Evolutionary conservation across 139 green algal species (phyloP), one percentile per base, ranked within the genome.

Genomic region (Tetradesmus lagerheimii): DNA sequence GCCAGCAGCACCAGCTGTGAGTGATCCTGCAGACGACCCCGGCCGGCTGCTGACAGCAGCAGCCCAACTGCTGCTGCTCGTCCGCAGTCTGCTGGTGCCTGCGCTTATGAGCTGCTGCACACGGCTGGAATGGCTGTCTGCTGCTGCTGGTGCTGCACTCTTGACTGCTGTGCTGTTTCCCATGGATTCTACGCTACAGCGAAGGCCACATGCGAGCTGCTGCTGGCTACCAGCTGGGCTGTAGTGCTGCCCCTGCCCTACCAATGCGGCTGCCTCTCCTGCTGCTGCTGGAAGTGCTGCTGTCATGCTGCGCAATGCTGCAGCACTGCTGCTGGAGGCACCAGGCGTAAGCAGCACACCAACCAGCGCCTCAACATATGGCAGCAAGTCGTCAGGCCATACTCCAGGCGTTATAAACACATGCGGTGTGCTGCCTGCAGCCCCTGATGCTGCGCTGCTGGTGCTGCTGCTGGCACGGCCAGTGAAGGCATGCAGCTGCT

Each of bases 401-500:
- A 64, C 20, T 0, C 83, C 83, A 35, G 83, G 83, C 16, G 27
- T 62, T 27, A 88, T 41, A 2, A 64, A 64, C 11, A 88, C 31
- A 14, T 37, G 77, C 25, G 77, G 77, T 34, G 77, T 23, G 38
- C 20, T 18, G 12, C 74, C 39, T 39, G 85, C n/a, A 83, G 62
- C 84, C 35, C 67, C 85, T 85, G 71, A 37, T 27, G 31, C 80
- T 84, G 34, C 57, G 45, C n/a, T 83, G 67, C 27, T 50, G 41
- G 15, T 47, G 25, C 29, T 62, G 83, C 50, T 79, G 35, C 31
- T 80, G n/a, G 43, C 47, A 12, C 67, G 37, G 37, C 38, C 35
- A 16, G 87, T 50, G 27, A 37, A 35, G 4, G 53, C 78, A 66
- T 83, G 76, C 66, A 95, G 85, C 29, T 89, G 43, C 53, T 85